These are phyloP conservation scores for Aspergillus pseudonomiae DNA, from an alignment of 2,329 filamentous ascomycete species.

Conservation along the genomic window DNA sequence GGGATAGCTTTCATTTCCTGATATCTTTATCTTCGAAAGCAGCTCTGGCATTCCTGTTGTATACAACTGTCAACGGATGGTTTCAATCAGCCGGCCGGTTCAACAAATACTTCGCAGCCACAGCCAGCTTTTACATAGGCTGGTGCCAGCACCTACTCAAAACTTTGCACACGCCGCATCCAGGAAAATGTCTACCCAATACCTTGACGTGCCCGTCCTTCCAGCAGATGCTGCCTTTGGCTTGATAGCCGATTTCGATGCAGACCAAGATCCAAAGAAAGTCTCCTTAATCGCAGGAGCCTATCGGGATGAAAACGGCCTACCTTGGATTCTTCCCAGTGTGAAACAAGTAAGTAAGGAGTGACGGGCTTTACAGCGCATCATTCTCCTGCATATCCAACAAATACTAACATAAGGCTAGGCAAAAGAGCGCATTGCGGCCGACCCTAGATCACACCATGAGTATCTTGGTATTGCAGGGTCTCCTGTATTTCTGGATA, in stretches of 20 bases:
- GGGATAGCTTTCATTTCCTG: accelerated
- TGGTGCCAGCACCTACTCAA: not conserved
- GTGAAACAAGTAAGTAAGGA: conserved; percentile 32
- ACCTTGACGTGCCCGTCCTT: not conserved
- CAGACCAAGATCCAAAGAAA: conserved; percentile 34
- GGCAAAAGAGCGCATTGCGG: conserved; percentile 65
- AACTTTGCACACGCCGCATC: not conserved
- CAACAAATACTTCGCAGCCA: not conserved
- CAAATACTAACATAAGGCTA: not conserved
- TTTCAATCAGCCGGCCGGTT: not conserved
- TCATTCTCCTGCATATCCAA: not conserved
- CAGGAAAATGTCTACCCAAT: not conserved
- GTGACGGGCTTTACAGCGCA: not conserved
- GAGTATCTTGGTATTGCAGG: conserved; percentile 93
- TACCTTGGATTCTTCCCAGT: conserved; percentile 42
- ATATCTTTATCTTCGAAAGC: not conserved
- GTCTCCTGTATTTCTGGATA: conserved; percentile 49
- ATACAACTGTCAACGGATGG: not conserved
- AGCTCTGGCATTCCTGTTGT: not conserved
- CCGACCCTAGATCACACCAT: conserved; percentile 64
- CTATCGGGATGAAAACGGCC: conserved; percentile 43
- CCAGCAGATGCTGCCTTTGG: conserved; percentile 22
- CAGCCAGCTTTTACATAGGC: not conserved
- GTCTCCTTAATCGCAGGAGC: conserved; percentile 45
- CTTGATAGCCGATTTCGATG: conserved; percentile 27